Base-by-base conservation (phyloP, 2,329 filamentous ascomycete genomes). In the Monosporascus sp. region DNA sequence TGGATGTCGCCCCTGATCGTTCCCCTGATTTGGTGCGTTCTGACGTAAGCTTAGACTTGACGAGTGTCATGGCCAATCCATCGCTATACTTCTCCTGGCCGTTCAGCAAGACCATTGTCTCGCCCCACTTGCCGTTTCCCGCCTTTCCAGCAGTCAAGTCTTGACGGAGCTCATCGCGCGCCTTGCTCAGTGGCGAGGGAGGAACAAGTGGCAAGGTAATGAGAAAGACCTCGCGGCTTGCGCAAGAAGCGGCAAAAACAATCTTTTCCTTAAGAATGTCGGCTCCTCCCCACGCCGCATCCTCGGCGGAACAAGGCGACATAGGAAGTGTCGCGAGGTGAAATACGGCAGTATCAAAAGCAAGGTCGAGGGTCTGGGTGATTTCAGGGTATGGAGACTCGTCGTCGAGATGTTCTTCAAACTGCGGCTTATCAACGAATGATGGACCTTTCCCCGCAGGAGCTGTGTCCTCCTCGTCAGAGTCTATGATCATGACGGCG, bases 91-190 rank as follows among this genome's bases (percentile, higher is more conserved):
- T 79, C 46, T 72, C 70, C 62, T 83, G 81, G 1, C 83, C 82
- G 19, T 69, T 69, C 7, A 87, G 73, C 11, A 78, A 64, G 1
- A 78, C 73, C 24, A 87, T 68, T 0, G 76, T 78, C 67, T 87
- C 84, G 7, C 83, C 83, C 82, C 84, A 87, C n/a, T 76, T 76
- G 40, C 83, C 83, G 34, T 77, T 81, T 19, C 84, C 84, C 37
- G 79, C 79, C 56, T 75, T 78, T 20, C 76, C 79, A 7, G 78
- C 76, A 49, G 83, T 64, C 9, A 84, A 72, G 54, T 73, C 75
- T 19, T 70, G 68, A 51, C 73, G 75, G 24, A 86, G 70, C 55
- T 84, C 80, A 3, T 75, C 71, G 11, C 82, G 73, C 2, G 74
- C 71, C 63, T 85, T 86, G 66, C 80, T 84, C 61, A 77, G 73